Evolutionary conservation across 192 early-diverging fungal genomes (phyloP), one percentile per base, ranked within the genome.

Genomic region (Coemansia sp.): DNA sequence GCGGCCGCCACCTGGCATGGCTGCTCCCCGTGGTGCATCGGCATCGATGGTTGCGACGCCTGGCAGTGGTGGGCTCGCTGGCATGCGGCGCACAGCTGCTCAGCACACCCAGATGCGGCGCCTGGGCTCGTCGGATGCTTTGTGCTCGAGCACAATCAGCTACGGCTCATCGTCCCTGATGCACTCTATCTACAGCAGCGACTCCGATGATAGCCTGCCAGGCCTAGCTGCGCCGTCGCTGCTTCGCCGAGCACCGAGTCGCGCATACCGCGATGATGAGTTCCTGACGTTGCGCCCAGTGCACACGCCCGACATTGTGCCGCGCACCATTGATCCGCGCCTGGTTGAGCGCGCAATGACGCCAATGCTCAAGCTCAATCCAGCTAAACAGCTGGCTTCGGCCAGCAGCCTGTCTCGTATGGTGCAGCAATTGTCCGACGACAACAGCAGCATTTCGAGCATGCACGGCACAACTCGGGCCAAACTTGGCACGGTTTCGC

Each of bases 341-440:
- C 62, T 75, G 29, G 62, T 81, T 8, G 78, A 81, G 69, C 72
- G 79, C 25, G 79, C 79, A 0, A 82, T 82, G 79, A 82, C 79
- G 67, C 79, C 79, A 17, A 82, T 76, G 73, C 74, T 82, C 22
- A 82, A 82, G 62, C 62, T 62, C 49, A 79, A 74, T 53, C 17
- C 52, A 0, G 71, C 62, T 12, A 67, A 55, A 41, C 56, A 65
- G 53, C 49, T 45, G 41, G 1, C 51, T 23, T 19, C 56, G 9
- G 23, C 43, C 48, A 51, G 31, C 50, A 62, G 61, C 31, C 50
- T 61, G 59, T 45, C 59, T 9, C 59, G 49, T 26, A 61, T 61
- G 39, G 31, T 61, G 10, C 43, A 61, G 41, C 43, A 50, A 22
- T 22, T 55, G 23, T 55, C 53, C 3, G 53, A 55, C n/a, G 53